Percentiles rank a stretch among this genome's conserved stretches.
These are phyloP conservation scores for Leptoxyphium fumago DNA, from an alignment of 2,329 filamentous ascomycete species.

Conservation along the genomic window DNA sequence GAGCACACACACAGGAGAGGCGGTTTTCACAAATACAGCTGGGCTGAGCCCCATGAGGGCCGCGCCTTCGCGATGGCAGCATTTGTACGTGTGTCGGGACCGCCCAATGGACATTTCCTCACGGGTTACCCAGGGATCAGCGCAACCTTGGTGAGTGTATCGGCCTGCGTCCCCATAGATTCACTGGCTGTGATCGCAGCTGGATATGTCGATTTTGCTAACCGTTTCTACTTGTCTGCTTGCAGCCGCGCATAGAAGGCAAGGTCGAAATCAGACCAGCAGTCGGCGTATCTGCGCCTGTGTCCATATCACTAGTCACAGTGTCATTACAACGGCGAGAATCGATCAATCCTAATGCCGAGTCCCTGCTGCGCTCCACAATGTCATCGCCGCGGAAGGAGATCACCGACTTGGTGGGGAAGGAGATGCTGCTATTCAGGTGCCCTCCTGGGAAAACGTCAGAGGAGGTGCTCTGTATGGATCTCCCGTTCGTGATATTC, in stretches of 20 bases:
- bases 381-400: conserved; percentile 73
- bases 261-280: conserved; percentile 91
- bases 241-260: conserved; percentile 85
- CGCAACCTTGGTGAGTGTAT: conserved; percentile 69
- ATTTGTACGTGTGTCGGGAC: conserved; percentile 90
- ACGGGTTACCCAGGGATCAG: conserved; percentile 97
- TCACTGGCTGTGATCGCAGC: background rate
- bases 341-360: conserved; percentile 90
- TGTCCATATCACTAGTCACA: conserved; percentile 81
- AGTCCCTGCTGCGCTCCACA: conserved; percentile 85
- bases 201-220: background rate
- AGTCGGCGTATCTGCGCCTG: conserved; percentile 72
- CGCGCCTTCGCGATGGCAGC: conserved; percentile 35
- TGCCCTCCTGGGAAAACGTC: conserved; percentile 71
- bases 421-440: conserved; percentile 83
- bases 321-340: conserved; percentile 89
- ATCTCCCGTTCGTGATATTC: conserved; percentile 91
- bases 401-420: conserved; percentile 81
- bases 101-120: conserved; percentile 90
- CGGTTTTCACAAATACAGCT: background rate
- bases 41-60: background rate
- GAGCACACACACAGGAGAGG: no score
- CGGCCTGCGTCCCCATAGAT: background rate
- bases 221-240: conserved; percentile 1
- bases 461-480: conserved; percentile 87